phyloP scores from a whole-genome alignment of 176 grass and related monocot genomes.

The Bothriochloa decipiens region DNA sequence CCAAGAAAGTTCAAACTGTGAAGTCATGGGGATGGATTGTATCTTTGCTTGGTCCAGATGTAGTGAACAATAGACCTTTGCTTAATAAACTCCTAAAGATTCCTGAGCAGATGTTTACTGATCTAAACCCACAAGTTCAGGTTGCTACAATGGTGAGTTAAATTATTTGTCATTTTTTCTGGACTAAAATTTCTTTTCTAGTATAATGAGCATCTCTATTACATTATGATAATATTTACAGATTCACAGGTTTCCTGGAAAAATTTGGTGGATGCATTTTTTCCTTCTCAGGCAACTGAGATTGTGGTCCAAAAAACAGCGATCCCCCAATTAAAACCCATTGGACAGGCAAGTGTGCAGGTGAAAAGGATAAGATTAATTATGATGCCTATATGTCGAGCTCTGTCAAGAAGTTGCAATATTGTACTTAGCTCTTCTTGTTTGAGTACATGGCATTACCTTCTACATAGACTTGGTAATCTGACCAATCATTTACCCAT shows the following conservation, averaged over 20 bases:
- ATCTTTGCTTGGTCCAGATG: constrained; percentile 64
- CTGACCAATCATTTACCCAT: constrained; percentile 63
- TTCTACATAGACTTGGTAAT: constrained; percentile 73
- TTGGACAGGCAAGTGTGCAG: constrained; percentile 30
- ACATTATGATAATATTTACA: constrained; percentile 35
- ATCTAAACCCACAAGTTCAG: constrained; percentile 74
- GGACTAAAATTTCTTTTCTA: constrained; percentile 6
- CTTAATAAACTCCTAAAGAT: constrained; percentile 88
- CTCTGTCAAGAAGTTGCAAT: constrained; percentile 65
- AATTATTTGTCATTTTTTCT: constrained; percentile 9
- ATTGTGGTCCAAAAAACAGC: constrained; percentile 32
- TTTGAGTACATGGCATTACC: constrained; percentile 79
- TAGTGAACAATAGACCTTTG: constrained; percentile 55
- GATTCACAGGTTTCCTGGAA: constrained; percentile 76
- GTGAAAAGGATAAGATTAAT: constrained; percentile 78
- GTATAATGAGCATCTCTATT: constrained; percentile 8
- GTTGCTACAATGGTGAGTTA: constrained; percentile 65
- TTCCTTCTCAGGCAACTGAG: constrained; percentile 46
- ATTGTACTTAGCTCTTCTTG: constrained; percentile 65
- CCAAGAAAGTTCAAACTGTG: constrained; percentile 69
- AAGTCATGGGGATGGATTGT: constrained; percentile 90
- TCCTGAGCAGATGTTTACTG: constrained; percentile 66
- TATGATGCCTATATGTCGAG: constrained; percentile 68
- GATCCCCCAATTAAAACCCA: constrained; percentile 22
- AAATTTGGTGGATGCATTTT: constrained; percentile 79